Evolutionary conservation across 1,284 basidiomycete genomes (phyloP), one percentile per base, ranked within the genome.

Genomic region (Cutaneotrichosporon cutaneum): DNA sequence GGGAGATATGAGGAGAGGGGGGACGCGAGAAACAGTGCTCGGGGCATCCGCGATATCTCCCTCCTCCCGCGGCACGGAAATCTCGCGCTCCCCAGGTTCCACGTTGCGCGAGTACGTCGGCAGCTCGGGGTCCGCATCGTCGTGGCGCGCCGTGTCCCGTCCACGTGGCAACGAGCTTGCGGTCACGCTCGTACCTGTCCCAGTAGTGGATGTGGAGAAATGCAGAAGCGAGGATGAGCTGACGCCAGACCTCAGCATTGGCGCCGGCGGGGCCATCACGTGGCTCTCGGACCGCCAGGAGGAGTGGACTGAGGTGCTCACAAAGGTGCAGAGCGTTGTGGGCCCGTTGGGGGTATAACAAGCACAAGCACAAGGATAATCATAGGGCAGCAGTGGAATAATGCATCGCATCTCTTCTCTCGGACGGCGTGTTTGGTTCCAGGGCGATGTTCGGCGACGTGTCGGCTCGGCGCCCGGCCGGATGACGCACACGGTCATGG

Each of bases 201-300:
- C n/a, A n/a, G n/a, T n/a, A 33, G 32, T 36, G 35, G 35, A 7
- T 30, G 30, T 5, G 30, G 30, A 30, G 30, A 30, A 9, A 9
- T 9, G 30, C 32, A 36, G 35, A 13, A 16, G 35, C 10, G 13
- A 33, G 32, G 32, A 33, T 6, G 6, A 5, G 50, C 59, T 60
- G 33, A 53, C 58, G 1, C 6, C 27, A 57, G 53, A 59, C 32
- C 61, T 62, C 27, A 59, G 52, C 18, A 77, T 97, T 47, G 95
- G 94, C 32, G 94, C 94, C 6, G 95, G 95, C 22, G 95, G 95
- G 33, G 94, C 94, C 3, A 95, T 99, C 68, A 98, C 95, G 8
- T 93, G 92, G 44, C 83, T 97, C 16, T 97, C 94, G 3, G 87
- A 94, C 63, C 83, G 89, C 5, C 84, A 87, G 33, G 87, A 85